phyloP scores from a whole-genome alignment of 2,329 filamentous ascomycete genomes.

The Fusarium graminum region DNA sequence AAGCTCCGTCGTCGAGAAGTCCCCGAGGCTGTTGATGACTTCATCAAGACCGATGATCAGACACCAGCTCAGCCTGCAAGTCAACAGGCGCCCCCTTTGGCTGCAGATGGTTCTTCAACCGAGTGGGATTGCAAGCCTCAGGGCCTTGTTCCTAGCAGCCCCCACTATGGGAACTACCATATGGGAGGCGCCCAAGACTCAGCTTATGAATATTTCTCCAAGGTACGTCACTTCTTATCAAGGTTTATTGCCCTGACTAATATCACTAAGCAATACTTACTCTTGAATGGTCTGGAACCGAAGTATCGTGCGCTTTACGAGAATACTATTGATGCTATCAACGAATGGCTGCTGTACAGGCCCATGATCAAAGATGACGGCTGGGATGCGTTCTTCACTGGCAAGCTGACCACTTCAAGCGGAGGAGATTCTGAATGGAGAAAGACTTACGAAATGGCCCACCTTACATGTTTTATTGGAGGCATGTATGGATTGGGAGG shows the following conservation, averaged over 20 bases:
- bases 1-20: slow-evolving; percentile 36
- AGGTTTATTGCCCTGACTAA: slow-evolving; percentile 37
- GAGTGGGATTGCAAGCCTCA: slow-evolving; percentile 69
- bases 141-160: slow-evolving; percentile 65
- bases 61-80: slow-evolving; percentile 9
- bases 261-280: slow-evolving; percentile 74
- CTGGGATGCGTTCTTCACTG: slow-evolving; percentile 80
- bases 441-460: slow-evolving; percentile 71
- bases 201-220: slow-evolving; percentile 79
- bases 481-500: slow-evolving; percentile 77
- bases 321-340: slow-evolving; percentile 74
- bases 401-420: slow-evolving; percentile 66
- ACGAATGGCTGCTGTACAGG: slow-evolving; percentile 80
- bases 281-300: slow-evolving; percentile 79
- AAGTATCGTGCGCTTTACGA: slow-evolving; percentile 82
- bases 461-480: slow-evolving; percentile 76
- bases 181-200: slow-evolving; percentile 77
- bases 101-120: slow-evolving; percentile 52
- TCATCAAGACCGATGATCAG: slow-evolving; percentile 7
- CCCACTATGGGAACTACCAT: slow-evolving; percentile 63
- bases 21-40: slow-evolving; percentile 2
- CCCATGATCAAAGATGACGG: slow-evolving; percentile 77
- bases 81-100: slow-evolving; percentile 48
- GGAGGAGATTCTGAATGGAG: slow-evolving; percentile 56
- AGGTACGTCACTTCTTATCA: slow-evolving; percentile 54